These are phyloP conservation scores for Candolleomyces eurysporus DNA, from an alignment of 768 basidiomycete genomes.

Conservation along the genomic window DNA sequence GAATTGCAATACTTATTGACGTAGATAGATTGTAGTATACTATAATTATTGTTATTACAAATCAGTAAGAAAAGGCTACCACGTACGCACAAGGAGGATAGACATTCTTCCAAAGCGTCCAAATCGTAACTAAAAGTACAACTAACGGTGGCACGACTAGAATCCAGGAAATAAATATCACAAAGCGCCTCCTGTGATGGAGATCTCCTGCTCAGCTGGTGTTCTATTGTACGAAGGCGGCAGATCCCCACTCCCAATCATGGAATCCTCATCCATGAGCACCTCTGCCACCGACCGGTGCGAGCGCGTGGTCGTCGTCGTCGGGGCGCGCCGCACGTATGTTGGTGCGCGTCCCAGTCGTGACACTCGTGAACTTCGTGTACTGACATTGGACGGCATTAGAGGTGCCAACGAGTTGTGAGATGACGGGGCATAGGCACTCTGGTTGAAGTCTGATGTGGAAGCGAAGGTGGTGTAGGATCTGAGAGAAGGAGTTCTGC, in stretches of 20 bases:
- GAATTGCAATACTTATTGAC: too few relatives aligned
- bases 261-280: conserved; percentile 5
- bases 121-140: too few relatives aligned
- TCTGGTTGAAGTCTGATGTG: not conserved
- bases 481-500: not conserved
- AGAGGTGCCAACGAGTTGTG: not conserved
- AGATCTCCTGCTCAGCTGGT: conserved; percentile 4
- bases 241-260: conserved; percentile 1
- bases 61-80: too few relatives aligned
- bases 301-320: not conserved
- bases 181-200: not conserved
- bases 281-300: conserved; percentile 3
- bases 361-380: not conserved
- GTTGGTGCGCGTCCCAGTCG: conserved; percentile 3
- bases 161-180: not conserved
- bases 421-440: not conserved
- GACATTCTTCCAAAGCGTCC: too few relatives aligned
- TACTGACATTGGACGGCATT: not conserved
- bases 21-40: too few relatives aligned
- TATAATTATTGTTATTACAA: too few relatives aligned
- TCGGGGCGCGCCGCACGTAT: not conserved
- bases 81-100: too few relatives aligned
- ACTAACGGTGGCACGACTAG: too few relatives aligned
- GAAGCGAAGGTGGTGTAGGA: conserved; percentile 6
- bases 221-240: conserved; percentile 1